A percentile compares a stretch with the other conserved stretches of the same genome.
Conservation (phyloP, 371 early-diverging fungal species). For the Entomophthora muscae region DNA sequence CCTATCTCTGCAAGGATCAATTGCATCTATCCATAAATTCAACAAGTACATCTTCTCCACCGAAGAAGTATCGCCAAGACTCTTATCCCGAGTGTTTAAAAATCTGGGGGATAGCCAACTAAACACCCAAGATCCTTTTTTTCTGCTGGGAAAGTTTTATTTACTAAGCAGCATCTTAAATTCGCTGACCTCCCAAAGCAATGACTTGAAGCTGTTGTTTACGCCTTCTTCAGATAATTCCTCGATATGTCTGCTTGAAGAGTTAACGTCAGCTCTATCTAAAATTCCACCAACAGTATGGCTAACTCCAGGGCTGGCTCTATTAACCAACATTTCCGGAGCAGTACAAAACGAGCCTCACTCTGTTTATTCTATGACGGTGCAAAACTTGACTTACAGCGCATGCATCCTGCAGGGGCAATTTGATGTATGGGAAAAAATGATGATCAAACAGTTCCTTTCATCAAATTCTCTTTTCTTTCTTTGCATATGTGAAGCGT, state of each 20-base stretch:
- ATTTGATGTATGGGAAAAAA: background rate
- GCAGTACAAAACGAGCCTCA: background rate
- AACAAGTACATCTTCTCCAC: background rate
- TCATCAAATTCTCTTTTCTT: background rate
- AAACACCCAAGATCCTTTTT: background rate
- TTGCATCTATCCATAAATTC: background rate
- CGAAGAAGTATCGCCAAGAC: background rate
- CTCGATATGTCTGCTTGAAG: background rate
- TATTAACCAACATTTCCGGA: background rate
- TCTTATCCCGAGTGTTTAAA: background rate
- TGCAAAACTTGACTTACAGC: background rate
- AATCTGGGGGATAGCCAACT: background rate
- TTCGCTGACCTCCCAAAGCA: background rate
- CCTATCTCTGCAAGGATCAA: background rate
- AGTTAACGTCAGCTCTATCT: background rate
- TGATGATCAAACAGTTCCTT: background rate
- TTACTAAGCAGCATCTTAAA: background rate
- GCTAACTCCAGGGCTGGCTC: background rate
- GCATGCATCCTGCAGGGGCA: background rate
- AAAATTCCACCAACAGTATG: background rate
- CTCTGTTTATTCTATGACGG: background rate
- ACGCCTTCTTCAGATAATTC: background rate
- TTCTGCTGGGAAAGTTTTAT: background rate
- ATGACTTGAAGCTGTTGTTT: background rate
- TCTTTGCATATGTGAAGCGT: background rate